A percentile compares a stretch with the other conserved stretches of the same genome.
Conservation (phyloP, 768 basidiomycete species). For the Auricularia heimuer region DNA sequence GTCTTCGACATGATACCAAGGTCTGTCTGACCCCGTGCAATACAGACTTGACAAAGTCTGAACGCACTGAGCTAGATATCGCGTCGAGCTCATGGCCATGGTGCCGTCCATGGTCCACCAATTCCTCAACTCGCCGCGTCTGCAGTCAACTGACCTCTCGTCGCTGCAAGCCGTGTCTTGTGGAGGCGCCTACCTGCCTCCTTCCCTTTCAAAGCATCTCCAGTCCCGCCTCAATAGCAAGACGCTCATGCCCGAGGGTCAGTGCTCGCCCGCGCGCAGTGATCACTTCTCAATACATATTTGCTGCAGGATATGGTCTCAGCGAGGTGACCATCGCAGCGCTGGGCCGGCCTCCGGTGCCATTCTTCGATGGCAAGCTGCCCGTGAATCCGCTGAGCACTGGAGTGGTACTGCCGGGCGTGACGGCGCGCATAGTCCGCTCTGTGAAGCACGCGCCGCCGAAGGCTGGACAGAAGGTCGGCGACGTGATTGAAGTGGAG, state of each 20-base stretch:
- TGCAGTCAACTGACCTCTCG: constrained; percentile 43
- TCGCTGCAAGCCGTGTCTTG: constrained; percentile 33
- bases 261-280: constrained; percentile 6
- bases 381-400: constrained; percentile 10
- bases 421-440: constrained; percentile 52
- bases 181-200: constrained; percentile 63
- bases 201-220: constrained; percentile 37
- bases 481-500: constrained; percentile 36
- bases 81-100: constrained; percentile 37
- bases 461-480: background rate
- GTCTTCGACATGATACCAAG: constrained; percentile 47
- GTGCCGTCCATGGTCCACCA: constrained; percentile 62
- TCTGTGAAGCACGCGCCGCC: background rate
- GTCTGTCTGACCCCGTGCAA: constrained; percentile 28
- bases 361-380: background rate
- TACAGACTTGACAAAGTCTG: constrained; percentile 4
- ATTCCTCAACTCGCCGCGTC: constrained; percentile 42
- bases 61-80: constrained; percentile 33
- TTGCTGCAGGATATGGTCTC: background rate
- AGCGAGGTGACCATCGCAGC: background rate
- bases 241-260: constrained; percentile 37
- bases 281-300: background rate
- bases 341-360: background rate
- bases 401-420: constrained; percentile 52
- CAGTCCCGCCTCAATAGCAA: constrained; percentile 26